Percentiles rank a stretch among this genome's conserved stretches.
Conservation (phyloP, 805 yeast species). For the Blastobotrys chiropterorum region DNA sequence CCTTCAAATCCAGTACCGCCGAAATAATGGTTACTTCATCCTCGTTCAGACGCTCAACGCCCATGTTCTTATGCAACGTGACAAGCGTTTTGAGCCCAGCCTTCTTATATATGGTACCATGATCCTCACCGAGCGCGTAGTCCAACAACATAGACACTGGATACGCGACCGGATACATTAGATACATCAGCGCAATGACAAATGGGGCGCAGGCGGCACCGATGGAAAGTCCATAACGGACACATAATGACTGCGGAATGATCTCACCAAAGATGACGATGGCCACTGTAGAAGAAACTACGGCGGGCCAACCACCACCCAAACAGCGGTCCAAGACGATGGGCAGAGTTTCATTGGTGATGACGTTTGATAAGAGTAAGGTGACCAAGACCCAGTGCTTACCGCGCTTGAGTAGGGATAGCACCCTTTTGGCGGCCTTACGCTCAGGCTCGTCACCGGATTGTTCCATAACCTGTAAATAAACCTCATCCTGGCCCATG, state of each 20-base stretch:
- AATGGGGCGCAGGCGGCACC: constrained; percentile 90
- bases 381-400: constrained; percentile 97
- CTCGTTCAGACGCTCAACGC: constrained; percentile 83
- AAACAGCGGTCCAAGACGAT: constrained; percentile 86
- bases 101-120: constrained; percentile 89
- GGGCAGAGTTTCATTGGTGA: constrained; percentile 91
- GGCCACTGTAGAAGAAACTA: constrained; percentile 83
- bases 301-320: constrained; percentile 98
- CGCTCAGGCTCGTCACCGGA: constrained; percentile 70
- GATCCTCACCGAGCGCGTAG: constrained; percentile 84
- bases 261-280: constrained; percentile 95
- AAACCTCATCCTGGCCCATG: constrained; percentile 98
- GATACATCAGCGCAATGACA: constrained; percentile 76
- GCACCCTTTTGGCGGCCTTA: constrained; percentile 62
- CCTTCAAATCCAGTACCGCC: constrained; percentile 90
- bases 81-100: constrained; percentile 91
- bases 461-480: constrained; percentile 79
- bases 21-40: constrained; percentile 95
- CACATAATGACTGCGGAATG: constrained; percentile 91
- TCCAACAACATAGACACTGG: constrained; percentile 83
- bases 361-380: constrained; percentile 73
- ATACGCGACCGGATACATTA: constrained; percentile 87
- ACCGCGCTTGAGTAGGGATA: constrained; percentile 67
- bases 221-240: constrained; percentile 83
- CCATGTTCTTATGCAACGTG: constrained; percentile 89